These are phyloP conservation scores for Aspergillus japonicus DNA, from an alignment of 2,329 filamentous ascomycete species.

Conservation along the genomic window DNA sequence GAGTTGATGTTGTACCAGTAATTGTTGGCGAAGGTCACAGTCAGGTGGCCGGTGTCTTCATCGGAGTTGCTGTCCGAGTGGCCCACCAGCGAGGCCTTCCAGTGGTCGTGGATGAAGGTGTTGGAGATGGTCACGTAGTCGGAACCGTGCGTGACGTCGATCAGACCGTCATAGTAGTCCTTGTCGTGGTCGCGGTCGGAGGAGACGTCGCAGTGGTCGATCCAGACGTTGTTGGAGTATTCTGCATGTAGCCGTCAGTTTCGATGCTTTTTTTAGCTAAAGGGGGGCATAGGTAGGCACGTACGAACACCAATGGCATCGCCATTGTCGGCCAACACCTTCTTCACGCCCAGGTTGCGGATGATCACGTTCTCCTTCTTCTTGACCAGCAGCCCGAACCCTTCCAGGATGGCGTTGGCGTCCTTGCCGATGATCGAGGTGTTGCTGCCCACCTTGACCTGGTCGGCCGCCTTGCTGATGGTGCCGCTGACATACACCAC, in stretches of 20 bases:
- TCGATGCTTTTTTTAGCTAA: not conserved
- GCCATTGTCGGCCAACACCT: conserved; percentile 56
- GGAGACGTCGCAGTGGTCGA: conserved; percentile 67
- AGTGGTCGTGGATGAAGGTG: conserved; percentile 58
- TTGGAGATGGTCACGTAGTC: conserved; percentile 59
- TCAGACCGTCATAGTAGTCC: conserved; percentile 68
- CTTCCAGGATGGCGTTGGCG: conserved; percentile 54
- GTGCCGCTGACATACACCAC: conserved; percentile 50
- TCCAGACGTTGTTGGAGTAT: conserved; percentile 56
- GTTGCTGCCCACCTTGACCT: conserved; percentile 51
- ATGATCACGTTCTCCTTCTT: conserved; percentile 60
- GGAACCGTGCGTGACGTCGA: conserved; percentile 63
- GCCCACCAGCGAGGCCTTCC: conserved; percentile 59
- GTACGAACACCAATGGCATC: conserved; percentile 61
- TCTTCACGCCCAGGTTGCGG: conserved; percentile 60
- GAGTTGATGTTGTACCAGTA: conserved; percentile 64
- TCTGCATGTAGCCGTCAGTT: conserved; percentile 14
- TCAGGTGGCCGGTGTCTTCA: conserved; percentile 62
- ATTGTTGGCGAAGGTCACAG: conserved; percentile 67
- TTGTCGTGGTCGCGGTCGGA: conserved; percentile 61
- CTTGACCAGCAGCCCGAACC: conserved; percentile 51
- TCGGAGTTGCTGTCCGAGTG: conserved; percentile 59
- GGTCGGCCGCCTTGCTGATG: conserved; percentile 44
- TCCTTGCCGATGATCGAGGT: conserved; percentile 54
- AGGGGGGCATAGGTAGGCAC: conserved; percentile 3